phyloP scores from a whole-genome alignment of 805 yeast species.

The Metschnikowia kunwiensis region DNA sequence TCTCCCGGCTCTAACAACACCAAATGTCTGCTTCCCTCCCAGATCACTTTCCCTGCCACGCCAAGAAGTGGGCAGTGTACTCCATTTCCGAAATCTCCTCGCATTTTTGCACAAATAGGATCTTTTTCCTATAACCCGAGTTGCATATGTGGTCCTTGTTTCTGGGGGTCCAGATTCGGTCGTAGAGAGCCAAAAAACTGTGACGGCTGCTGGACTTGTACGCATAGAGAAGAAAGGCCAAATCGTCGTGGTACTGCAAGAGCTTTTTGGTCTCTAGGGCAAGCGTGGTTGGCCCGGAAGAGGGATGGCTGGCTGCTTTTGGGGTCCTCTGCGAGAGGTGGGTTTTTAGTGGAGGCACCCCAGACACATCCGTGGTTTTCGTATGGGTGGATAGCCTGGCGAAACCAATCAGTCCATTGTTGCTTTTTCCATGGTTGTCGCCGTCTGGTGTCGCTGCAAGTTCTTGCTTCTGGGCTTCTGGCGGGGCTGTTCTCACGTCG shows the following conservation, averaged over 20 bases:
- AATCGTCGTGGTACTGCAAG: background rate
- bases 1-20: no score
- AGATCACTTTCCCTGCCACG: background rate
- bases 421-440: no score
- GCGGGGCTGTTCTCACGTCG: no score
- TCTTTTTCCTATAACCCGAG: background rate
- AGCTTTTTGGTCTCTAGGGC: background rate
- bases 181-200: background rate
- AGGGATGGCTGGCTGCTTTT: background rate
- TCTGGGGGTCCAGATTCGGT: background rate
- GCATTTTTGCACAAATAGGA: background rate
- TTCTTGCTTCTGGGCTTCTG: no score
- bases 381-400: no score
- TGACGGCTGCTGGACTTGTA: background rate
- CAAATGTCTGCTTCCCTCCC: background rate
- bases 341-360: background rate
- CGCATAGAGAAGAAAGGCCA: background rate
- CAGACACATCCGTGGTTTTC: no score
- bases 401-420: no score
- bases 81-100: constrained; percentile 2
- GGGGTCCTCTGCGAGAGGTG: background rate
- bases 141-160: background rate
- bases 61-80: background rate
- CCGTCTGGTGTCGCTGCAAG: no score
- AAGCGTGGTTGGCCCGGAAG: background rate